Evolutionary conservation across 2,329 filamentous ascomycete species (phyloP), one percentile per base, ranked within the genome.

Genomic region (Gremmenia infestans): DNA sequence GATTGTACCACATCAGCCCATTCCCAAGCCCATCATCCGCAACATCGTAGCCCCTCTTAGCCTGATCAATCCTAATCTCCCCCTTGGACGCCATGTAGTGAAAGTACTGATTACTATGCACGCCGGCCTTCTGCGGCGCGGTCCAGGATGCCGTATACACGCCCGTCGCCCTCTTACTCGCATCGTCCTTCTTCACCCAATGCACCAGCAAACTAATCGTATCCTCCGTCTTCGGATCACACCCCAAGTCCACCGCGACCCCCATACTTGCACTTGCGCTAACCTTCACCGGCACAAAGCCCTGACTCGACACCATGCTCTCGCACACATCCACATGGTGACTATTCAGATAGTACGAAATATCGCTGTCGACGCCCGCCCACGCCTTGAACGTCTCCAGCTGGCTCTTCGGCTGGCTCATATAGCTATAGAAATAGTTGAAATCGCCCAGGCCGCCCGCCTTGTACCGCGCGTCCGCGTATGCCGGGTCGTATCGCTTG

Each of bases 91-190:
- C 92, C 76, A 97, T 87, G 76, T 94, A 96, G 74, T 97, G 92
- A 78, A 97, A 97, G 75, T 96, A 94, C 76, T 97, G 92, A 72
- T 96, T 96, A 1, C 88, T 93, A 75, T 97, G 93, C n/a, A 97
- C 91, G 50, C 93, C 92, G 0, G 92, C 92, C 67, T 87, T 89
- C 71, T 95, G 89, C 12, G 93, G 92, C 6, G 93, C 93, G 1
- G 92, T 96, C 92, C 92, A 97, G 42, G 88, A 93, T 11, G 92
- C 89, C 12, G 93, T 97, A 74, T 96, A 97, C 7, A 97, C 91
- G 54, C 85, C 92, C 1, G 91, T 94, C 11, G 89, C 93, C 54
- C 83, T 78, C 75, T 89, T 91, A 58, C 74, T 76, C 0, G 83
- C 78, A 63, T 89, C 84, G 53, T 77, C 78, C 67, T 83, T 84